phyloP scores from a whole-genome alignment of 768 basidiomycete species.

The Termitomyces sp. region DNA sequence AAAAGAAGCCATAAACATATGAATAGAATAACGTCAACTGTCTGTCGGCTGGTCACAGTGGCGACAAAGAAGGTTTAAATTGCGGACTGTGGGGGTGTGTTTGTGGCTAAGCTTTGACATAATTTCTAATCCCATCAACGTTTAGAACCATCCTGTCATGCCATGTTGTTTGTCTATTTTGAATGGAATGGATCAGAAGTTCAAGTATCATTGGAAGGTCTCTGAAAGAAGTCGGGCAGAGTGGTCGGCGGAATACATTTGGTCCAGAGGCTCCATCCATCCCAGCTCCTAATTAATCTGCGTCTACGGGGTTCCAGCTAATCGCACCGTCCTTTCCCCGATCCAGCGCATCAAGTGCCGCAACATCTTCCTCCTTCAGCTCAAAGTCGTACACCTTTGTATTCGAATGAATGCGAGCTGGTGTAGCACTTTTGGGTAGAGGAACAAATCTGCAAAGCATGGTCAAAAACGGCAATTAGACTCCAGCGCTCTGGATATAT shows the following conservation, averaged over 20 bases:
- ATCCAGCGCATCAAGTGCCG: constrained; percentile 62
- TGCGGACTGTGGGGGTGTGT: not conserved
- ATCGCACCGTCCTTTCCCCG: constrained; percentile 66
- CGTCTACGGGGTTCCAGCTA: constrained; percentile 82
- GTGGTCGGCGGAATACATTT: not conserved
- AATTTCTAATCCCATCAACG: not conserved
- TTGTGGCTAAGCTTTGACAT: not conserved
- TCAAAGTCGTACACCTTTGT: constrained; percentile 72
- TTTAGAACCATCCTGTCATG: not conserved
- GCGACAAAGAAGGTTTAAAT: not conserved
- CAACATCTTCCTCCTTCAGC: constrained; percentile 60
- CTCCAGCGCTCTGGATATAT: not conserved
- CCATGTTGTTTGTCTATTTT: not conserved
- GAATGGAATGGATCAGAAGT: not conserved
- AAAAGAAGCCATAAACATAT: not conserved
- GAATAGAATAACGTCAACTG: not conserved
- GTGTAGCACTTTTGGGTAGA: constrained; percentile 76
- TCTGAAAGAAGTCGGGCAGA: not conserved
- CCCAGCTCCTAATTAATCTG: constrained; percentile 26
- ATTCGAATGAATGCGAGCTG: constrained; percentile 69
- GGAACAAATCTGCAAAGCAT: constrained; percentile 56
- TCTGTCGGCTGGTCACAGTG: not conserved
- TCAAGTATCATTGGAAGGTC: not conserved
- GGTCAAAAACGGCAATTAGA: not conserved
- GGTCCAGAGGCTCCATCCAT: not conserved